Base-by-base conservation (phyloP, 2,329 filamentous ascomycete species). In the Westerdykella ornata region DNA sequence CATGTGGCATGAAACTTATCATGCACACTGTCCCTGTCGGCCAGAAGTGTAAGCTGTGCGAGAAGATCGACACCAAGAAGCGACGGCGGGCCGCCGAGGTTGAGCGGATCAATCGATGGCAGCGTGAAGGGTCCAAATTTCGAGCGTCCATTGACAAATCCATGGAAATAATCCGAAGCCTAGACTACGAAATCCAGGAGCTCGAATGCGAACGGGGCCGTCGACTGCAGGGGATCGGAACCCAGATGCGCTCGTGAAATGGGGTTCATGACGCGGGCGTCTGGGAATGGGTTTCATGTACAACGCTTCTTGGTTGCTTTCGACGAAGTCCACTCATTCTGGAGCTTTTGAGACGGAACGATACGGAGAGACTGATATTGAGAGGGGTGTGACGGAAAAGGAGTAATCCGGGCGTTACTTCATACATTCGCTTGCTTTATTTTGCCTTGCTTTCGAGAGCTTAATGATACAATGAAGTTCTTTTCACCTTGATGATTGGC, bases 1-100 rank as follows among this genome's bases (percentile, higher is more conserved):
- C 90, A 29, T 97, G 90, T 70, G 90, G 90, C 47, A 83, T 95
- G 71, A 94, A 88, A 71, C 78, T 95, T 50, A 82, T 95, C 61
- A 88, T 85, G 72, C 72, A 80, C 54, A 89, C 86, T 18, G 74
- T 79, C 49, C 72, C 73, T 44, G 74, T 83, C 40, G 55, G 66
- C 33, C 77, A 78, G 41, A 78, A 80, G 56, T 97, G 90, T 74
- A 86, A 85, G 63, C 75, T 88, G 48, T 97, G 90, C 71, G 82
- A 88, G 59, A 88, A 92, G 69, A 88, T 89, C 53, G 83, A 88
- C 60, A 89, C 85, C 68, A 95, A 95, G 71, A 71, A 77, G 60
- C 80, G 87, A 42, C 81, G 85, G 49, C 77, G 81, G 59, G 72
- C 74, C 60, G 87, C 88, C 69, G 86, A 94, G 73, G 64, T 75